Evolutionary conservation across 768 basidiomycete species (phyloP), one percentile per base, ranked within the genome.

Genomic region (Lactarius akahatsu): DNA sequence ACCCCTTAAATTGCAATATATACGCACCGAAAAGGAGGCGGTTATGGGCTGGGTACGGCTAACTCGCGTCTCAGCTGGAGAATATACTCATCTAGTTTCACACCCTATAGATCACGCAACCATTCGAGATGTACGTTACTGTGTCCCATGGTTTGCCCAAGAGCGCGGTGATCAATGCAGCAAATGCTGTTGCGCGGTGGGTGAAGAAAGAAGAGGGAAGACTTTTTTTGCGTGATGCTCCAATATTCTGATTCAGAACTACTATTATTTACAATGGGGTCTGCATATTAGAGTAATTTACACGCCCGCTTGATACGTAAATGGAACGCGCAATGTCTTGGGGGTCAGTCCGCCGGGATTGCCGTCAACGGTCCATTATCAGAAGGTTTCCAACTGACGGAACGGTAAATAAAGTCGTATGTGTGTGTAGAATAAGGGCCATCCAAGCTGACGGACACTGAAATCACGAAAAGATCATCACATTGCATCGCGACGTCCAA

Each of bases 31-130:
- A 63, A 85, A 86, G 55, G 97, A 98, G 78, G 88, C 88, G 62
- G 87, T 96, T 32, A 85, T 98, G 81, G 96, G 94, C 55, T 98
- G 97, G 96, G 96, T 98, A 74, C 64, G 90, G 75, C 20, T 2
- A 16, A 26, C 32, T 36, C n/a, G 59, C 58, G 45, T 58, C 50
- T 61, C 32, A 32, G 34, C 41, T 59, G 56, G 57, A 38, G 15
- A 13, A 41, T 62, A 16, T 1, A 26, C 34, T 52, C 52, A 47
- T 32, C 20, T 45, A 57, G 15, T 11, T 47, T 50, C 30, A 47
- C 34, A 41, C 40, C 8, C 43, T 8, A 5, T 73, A 98, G 96
- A 90, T 96, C 65, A 97, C 96, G 0, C 91, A 94, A 72, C 88
- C 89, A 0, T 98, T 97, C 73, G 97, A 98, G 75, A 78, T 98